phyloP scores from a whole-genome alignment of 495 filamentous ascomycete species.

The Podospora australis region DNA sequence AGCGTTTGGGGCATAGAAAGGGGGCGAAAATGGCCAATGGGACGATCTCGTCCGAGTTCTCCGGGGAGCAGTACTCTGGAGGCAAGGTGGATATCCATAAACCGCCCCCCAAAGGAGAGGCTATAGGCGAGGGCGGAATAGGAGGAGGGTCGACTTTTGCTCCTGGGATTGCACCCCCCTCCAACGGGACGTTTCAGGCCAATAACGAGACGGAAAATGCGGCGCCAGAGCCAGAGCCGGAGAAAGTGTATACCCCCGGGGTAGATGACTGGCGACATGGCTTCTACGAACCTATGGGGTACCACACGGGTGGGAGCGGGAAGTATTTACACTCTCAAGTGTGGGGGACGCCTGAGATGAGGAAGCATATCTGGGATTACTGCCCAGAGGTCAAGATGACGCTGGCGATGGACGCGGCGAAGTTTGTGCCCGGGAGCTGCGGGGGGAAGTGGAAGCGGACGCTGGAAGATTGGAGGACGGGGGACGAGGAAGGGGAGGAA shows the following conservation, averaged over 20 bases:
- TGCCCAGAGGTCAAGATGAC: constrained; percentile 51
- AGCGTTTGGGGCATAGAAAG: constrained; percentile 37
- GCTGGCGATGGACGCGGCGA: constrained; percentile 40
- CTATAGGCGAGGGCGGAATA: neutral
- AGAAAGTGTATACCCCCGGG: constrained; percentile 25
- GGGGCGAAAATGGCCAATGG: constrained; percentile 38
- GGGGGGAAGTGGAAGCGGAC: constrained; percentile 34
- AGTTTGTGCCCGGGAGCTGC: constrained; percentile 36
- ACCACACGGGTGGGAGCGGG: constrained; percentile 44
- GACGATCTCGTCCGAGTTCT: constrained; percentile 35
- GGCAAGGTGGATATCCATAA: constrained; percentile 12
- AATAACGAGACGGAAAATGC: neutral
- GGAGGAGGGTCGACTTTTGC: neutral
- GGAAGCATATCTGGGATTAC: constrained; percentile 44
- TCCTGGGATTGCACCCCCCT: neutral
- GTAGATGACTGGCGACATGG: constrained; percentile 41
- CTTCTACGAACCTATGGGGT: constrained; percentile 48
- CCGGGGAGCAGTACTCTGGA: constrained; percentile 37
- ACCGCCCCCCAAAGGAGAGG: neutral
- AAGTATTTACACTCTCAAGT: constrained; percentile 28
- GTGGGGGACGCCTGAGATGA: constrained; percentile 35
- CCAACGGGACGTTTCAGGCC: neutral
- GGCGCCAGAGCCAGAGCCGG: too few relatives aligned
- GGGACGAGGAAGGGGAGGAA: constrained; percentile 14
- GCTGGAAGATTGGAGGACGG: constrained; percentile 1